Conservation (phyloP, 768 basidiomycete genomes). For the Podaxis sp. region DNA sequence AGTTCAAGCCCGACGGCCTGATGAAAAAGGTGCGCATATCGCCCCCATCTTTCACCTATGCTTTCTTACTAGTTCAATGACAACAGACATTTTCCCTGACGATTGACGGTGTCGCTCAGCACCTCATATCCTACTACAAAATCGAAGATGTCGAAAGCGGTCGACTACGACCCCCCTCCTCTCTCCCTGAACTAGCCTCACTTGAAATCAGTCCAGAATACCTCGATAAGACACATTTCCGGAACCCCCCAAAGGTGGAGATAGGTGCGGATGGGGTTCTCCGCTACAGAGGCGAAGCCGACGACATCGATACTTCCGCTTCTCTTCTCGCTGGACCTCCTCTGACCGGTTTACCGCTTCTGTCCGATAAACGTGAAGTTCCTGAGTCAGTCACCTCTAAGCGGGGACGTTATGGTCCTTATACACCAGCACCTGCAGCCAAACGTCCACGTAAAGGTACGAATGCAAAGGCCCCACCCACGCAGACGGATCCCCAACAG, state of each 20-base stretch:
- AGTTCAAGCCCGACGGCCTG: slow-evolving; percentile 89
- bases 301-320: slow-evolving; percentile 52
- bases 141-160: slow-evolving; percentile 88
- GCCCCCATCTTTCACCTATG: not conserved
- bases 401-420: slow-evolving; percentile 42
- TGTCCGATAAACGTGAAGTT: slow-evolving; percentile 38
- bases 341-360: slow-evolving; percentile 39
- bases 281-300: slow-evolving; percentile 80
- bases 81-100: slow-evolving; percentile 85
- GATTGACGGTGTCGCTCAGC: slow-evolving; percentile 81
- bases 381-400: slow-evolving; percentile 30
- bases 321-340: slow-evolving; percentile 27
- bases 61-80: slow-evolving; percentile 7
- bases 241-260: slow-evolving; percentile 86
- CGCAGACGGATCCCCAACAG: not conserved
- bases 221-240: slow-evolving; percentile 86
- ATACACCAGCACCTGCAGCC: slow-evolving; percentile 19
- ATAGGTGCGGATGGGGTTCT: slow-evolving; percentile 78
- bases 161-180: slow-evolving; percentile 82
- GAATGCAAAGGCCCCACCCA: slow-evolving; percentile 12
- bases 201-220: slow-evolving; percentile 87
- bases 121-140: slow-evolving; percentile 93
- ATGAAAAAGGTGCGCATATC: slow-evolving; percentile 84
- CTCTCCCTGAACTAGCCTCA: slow-evolving; percentile 80
- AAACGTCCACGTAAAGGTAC: slow-evolving; percentile 38